phyloP scores from a whole-genome alignment of 148 eudicot species.

The Talinum fruticosum region DNA sequence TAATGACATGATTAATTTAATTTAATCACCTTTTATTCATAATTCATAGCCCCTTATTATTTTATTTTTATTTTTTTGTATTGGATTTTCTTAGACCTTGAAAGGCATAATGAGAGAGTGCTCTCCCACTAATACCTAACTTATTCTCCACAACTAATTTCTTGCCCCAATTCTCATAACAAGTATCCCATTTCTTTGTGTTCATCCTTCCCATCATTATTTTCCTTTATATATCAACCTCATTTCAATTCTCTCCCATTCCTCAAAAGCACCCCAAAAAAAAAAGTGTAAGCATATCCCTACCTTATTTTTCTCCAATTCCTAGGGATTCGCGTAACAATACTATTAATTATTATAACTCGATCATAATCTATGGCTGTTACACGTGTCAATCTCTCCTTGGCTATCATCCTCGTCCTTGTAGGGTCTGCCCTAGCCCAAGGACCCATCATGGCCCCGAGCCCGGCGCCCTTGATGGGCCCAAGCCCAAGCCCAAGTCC shows the following conservation, averaged over 20 bases:
- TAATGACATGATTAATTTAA: too few species aligned
- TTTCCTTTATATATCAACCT: constrained; percentile 9
- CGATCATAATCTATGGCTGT: constrained; percentile 29
- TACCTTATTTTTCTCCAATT: background rate
- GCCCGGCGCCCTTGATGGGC: too few species aligned
- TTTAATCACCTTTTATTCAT: too few species aligned
- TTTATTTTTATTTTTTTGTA: too few species aligned
- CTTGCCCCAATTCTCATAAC: constrained; percentile 6
- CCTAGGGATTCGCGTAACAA: background rate
- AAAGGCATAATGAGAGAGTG: too few species aligned
- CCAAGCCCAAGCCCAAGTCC: constrained; percentile 17
- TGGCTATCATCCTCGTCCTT: constrained; percentile 29
- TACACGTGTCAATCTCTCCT: constrained; percentile 34
- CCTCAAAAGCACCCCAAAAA: constrained; percentile 2
- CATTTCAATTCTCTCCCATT: background rate
- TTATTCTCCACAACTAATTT: background rate
- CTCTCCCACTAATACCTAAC: too few species aligned
- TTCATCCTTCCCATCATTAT: background rate
- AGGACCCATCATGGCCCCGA: constrained; percentile 23
- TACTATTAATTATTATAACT: background rate
- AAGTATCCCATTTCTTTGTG: constrained; percentile 13
- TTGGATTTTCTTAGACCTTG: too few species aligned
- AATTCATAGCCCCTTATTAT: too few species aligned
- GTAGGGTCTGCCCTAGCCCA: constrained; percentile 36
- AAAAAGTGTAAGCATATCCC: too few species aligned